Conservation (phyloP, 2,329 filamentous ascomycete species). For the Nigrospora oryzae region DNA sequence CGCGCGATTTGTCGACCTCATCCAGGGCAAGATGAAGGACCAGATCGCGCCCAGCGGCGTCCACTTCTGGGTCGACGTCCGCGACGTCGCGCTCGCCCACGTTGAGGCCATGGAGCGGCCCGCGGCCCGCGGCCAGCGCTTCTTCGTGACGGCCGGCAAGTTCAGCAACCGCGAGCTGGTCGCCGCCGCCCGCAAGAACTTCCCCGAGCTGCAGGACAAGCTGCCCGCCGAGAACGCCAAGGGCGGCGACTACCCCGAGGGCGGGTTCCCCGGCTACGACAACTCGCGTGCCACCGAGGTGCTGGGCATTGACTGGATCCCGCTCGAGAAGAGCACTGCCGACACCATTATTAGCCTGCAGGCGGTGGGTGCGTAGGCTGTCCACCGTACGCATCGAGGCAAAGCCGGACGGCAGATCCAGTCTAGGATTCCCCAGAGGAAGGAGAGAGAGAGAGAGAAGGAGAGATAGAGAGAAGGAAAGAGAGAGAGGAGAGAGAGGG, state of each 20-base stretch:
- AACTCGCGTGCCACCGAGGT: conserved; percentile 50
- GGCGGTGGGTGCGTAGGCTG: conserved; percentile 21
- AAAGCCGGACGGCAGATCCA: too few species aligned
- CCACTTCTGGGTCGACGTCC: conserved; percentile 45
- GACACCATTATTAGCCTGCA: conserved; percentile 60
- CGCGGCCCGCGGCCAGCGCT: conserved; percentile 38
- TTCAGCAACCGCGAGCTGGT: conserved; percentile 38
- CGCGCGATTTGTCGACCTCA: conserved; percentile 37
- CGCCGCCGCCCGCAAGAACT: conserved; percentile 32
- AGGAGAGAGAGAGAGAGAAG: too few species aligned
- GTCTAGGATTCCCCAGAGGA: too few species aligned
- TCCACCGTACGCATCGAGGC: not conserved
- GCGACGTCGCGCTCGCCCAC: conserved; percentile 46
- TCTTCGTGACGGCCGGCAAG: conserved; percentile 39
- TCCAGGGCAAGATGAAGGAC: conserved; percentile 40
- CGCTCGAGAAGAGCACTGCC: conserved; percentile 51
- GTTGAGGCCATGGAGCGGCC: conserved; percentile 40
- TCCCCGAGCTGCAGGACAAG: conserved; percentile 39
- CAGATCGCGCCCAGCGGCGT: conserved; percentile 32
- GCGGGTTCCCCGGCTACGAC: conserved; percentile 43
- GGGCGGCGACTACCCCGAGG: conserved; percentile 32
- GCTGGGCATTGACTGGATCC: conserved; percentile 54
- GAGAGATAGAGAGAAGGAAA: too few species aligned
- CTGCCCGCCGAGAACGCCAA: conserved; percentile 34
- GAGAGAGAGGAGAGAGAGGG: too few species aligned